Evolutionary conservation across 805 yeast species (phyloP).

Genomic region (Metschnikowia peoriensis): DNA sequence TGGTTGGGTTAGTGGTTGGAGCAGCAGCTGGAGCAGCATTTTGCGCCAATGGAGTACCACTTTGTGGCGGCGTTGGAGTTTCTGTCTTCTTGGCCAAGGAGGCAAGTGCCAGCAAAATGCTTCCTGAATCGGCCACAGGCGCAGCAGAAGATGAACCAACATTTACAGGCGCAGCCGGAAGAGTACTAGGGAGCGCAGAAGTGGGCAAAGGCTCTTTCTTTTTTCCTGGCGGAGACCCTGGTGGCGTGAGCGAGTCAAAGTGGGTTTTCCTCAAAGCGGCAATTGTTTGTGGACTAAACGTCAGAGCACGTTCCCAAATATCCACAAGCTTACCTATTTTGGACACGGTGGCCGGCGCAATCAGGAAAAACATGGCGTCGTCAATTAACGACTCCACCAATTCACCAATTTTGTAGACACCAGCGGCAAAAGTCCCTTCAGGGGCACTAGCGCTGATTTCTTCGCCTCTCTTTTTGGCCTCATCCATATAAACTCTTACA

Average conservation of each 20-base stretch:
- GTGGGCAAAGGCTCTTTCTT: slow-evolving; percentile 4
- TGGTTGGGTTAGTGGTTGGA: slow-evolving; percentile 28
- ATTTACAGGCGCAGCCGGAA: slow-evolving; percentile 14
- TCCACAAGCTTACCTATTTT: slow-evolving; percentile 83
- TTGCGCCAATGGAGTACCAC: slow-evolving; percentile 24
- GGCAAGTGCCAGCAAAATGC: slow-evolving; percentile 69
- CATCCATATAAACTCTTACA: slow-evolving; percentile 80
- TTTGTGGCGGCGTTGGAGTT: slow-evolving; percentile 29
- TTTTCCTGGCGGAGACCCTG: slow-evolving; percentile 52
- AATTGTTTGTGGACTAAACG: slow-evolving; percentile 63
- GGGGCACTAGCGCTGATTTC: slow-evolving; percentile 48
- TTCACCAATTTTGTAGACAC: slow-evolving; percentile 61
- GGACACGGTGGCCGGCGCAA: slow-evolving; percentile 53
- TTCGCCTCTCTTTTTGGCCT: slow-evolving; percentile 57
- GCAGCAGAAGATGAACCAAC: neutral
- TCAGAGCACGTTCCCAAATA: slow-evolving; percentile 86
- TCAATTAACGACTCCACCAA: slow-evolving; percentile 62
- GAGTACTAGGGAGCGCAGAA: slow-evolving; percentile 10
- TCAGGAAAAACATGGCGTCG: slow-evolving; percentile 56
- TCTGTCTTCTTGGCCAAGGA: slow-evolving; percentile 50
- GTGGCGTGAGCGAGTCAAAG: slow-evolving; percentile 68
- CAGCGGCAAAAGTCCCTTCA: slow-evolving; percentile 74
- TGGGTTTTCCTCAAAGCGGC: slow-evolving; percentile 55
- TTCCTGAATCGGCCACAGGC: slow-evolving; percentile 50
- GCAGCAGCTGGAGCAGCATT: slow-evolving; percentile 13